These are phyloP conservation scores for Blepharisma japonicum DNA, from an alignment of 73 alveolate species.

Conservation along the genomic window DNA sequence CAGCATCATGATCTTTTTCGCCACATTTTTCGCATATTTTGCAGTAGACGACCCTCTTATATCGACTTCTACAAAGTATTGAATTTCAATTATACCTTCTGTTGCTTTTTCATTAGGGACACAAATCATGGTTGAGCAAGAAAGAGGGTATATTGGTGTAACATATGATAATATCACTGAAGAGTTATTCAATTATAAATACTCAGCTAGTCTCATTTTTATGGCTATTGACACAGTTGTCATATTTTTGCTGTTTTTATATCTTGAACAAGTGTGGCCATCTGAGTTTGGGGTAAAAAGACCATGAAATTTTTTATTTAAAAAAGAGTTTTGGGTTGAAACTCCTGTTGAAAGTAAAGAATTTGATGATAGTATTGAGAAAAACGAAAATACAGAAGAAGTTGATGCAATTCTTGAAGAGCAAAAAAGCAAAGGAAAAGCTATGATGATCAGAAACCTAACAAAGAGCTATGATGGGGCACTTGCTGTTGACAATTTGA, in stretches of 20 bases:
- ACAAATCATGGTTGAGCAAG: slow-evolving; percentile 55
- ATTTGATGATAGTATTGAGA: slow-evolving; percentile 25
- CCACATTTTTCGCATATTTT: slow-evolving; percentile 60
- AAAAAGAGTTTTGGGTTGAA: slow-evolving; percentile 45
- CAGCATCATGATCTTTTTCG: slow-evolving; percentile 62
- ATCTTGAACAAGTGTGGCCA: slow-evolving; percentile 65
- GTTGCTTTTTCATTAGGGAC: slow-evolving; percentile 63
- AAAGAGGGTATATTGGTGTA: slow-evolving; percentile 53
- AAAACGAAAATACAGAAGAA: slow-evolving; percentile 40
- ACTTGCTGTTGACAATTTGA: slow-evolving; percentile 82
- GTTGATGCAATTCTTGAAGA: slow-evolving; percentile 45
- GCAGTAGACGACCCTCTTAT: slow-evolving; percentile 50
- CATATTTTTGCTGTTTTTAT: slow-evolving; percentile 45
- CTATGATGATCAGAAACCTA: not conserved
- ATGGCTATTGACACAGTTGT: slow-evolving; percentile 49
- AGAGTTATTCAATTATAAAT: slow-evolving; percentile 42
- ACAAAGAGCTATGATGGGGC: slow-evolving; percentile 60
- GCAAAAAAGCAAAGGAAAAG: slow-evolving; percentile 39
- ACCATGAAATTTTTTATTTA: slow-evolving; percentile 57
- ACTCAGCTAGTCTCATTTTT: slow-evolving; percentile 41
- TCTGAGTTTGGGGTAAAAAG: slow-evolving; percentile 61
- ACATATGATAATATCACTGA: slow-evolving; percentile 44
- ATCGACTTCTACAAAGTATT: slow-evolving; percentile 38
- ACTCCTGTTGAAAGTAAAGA: not conserved
- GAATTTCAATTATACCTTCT: slow-evolving; percentile 60